These are phyloP conservation scores for Phytopythium oedochilum DNA, from an alignment of 352 stramenopile genomes.

Conservation along the genomic window DNA sequence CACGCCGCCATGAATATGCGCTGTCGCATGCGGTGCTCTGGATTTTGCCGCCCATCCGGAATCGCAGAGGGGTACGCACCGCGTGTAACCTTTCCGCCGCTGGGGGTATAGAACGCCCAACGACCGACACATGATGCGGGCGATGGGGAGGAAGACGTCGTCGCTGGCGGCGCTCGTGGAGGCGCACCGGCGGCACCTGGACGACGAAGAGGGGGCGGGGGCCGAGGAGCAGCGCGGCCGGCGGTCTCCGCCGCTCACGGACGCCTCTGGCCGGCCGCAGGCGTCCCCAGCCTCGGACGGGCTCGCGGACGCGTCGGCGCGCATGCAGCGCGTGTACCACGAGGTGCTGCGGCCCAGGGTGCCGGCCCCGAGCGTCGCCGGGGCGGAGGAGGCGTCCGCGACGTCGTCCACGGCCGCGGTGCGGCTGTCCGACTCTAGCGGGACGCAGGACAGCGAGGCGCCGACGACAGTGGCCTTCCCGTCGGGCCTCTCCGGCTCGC, in stretches of 20 bases:
- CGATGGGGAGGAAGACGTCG: conserved; percentile 17
- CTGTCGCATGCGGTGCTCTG: no score
- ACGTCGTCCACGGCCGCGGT: conserved; percentile 1
- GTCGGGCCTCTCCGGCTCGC: not conserved
- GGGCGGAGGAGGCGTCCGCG: not conserved
- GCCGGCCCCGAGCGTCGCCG: not conserved
- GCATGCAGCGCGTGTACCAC: conserved; percentile 6
- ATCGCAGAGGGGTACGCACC: no score
- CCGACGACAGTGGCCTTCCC: conserved; percentile 1
- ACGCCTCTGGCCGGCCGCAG: no score
- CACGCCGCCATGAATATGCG: no score
- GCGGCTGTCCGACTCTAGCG: not conserved
- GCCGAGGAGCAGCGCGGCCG: not conserved
- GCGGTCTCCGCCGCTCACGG: not conserved
- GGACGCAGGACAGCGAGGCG: conserved; percentile 5
- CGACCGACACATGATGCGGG: no score
- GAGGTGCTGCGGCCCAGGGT: conserved; percentile 5
- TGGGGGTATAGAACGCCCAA: no score
- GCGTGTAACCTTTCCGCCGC: no score
- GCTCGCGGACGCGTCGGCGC: conserved; percentile 1
- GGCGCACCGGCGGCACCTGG: conserved; percentile 9
- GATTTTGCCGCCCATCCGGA: no score
- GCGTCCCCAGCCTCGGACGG: not conserved
- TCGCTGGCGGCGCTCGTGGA: conserved; percentile 20
- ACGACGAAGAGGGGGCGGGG: not conserved